Base-by-base conservation (phyloP, 495 filamentous ascomycete species). In the Lophium mytilinum region DNA sequence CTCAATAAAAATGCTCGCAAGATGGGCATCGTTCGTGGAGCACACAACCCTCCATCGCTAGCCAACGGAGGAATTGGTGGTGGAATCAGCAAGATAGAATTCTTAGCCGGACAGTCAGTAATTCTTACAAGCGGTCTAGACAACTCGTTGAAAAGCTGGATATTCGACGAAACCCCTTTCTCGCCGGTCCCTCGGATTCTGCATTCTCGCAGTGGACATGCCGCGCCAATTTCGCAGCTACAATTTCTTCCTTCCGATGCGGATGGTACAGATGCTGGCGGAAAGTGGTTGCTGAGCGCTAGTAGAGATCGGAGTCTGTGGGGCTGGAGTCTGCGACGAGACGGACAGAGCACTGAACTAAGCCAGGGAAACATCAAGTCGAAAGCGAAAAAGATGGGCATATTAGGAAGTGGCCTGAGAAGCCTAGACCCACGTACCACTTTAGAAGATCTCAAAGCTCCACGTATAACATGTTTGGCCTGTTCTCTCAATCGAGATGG, bases 231-330 rank as follows among this genome's bases (percentile, higher is more conserved):
- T 49, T 92, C 82, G 30, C 79, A 79, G 35, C 73, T 99, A 15
- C 75, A 82, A 40, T 97, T 96, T 69, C 68, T 95, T 47, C 92
- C 94, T 7, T 75, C 87, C 1, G 82, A 89, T 47, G 89, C 92
- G 4, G 91, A 95, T 64, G 90, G 89, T 8, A 81, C 89, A n/a
- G 90, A 95, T 63, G 83, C 81, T 49, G 80, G 79, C 36, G 90
- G 90, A 1, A 97, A 99, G 72, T 99, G 95, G 91, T 75, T 99
- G 24, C 76, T 99, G 46, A 95, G 89, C 65, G 88, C 86, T 52
- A 89, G 88, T 49, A 78, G 82, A 65, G 93, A 97, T 68, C 78
- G 88, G 57, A 94, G 88, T 71, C 75, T 97, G 11, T 96, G 94
- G 91, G 91, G 86, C 14, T 92, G 93, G 79, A 96, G 91, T 76